phyloP scores from a whole-genome alignment of 2,329 filamentous ascomycete species.

The Capronia coronata region DNA sequence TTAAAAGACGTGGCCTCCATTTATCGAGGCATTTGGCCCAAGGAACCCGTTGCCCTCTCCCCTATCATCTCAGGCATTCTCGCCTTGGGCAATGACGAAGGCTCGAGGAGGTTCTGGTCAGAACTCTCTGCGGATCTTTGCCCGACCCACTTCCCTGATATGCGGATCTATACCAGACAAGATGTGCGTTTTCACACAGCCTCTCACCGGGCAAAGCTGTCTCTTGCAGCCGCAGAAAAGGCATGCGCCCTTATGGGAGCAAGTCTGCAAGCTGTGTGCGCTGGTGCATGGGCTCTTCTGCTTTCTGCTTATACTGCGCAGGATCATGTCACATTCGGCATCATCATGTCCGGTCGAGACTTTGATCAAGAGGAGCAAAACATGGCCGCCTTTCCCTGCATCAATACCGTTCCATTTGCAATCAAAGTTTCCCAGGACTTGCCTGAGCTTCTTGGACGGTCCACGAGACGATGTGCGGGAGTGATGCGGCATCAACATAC shows the following conservation, averaged over 20 bases:
- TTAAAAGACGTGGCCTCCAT: conserved; percentile 51
- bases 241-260: conserved; percentile 54
- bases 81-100: conserved; percentile 20
- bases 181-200: conserved; percentile 34
- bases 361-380: conserved; percentile 52
- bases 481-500: conserved; percentile 66
- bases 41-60: conserved; percentile 35
- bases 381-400: conserved; percentile 63
- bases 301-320: conserved; percentile 74
- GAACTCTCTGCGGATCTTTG: conserved; percentile 47
- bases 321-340: conserved; percentile 65
- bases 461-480: conserved; percentile 59
- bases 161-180: conserved; percentile 55
- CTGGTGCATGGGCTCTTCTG: conserved; percentile 71
- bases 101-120: conserved; percentile 56
- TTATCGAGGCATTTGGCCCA: conserved; percentile 31
- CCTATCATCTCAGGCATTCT: conserved; percentile 43
- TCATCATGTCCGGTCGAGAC: conserved; percentile 69
- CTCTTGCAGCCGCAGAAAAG: conserved; percentile 46
- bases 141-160: conserved; percentile 66
- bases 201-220: conserved; percentile 35
- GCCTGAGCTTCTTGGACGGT: conserved; percentile 50
- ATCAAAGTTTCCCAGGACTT: conserved; percentile 53
- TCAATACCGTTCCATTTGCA: conserved; percentile 71
- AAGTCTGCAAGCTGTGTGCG: conserved; percentile 68